Evolutionary conservation across 2,329 filamentous ascomycete genomes (phyloP), one percentile per base, ranked within the genome.

Genomic region (Monilinia vaccinii-corymbosi): DNA sequence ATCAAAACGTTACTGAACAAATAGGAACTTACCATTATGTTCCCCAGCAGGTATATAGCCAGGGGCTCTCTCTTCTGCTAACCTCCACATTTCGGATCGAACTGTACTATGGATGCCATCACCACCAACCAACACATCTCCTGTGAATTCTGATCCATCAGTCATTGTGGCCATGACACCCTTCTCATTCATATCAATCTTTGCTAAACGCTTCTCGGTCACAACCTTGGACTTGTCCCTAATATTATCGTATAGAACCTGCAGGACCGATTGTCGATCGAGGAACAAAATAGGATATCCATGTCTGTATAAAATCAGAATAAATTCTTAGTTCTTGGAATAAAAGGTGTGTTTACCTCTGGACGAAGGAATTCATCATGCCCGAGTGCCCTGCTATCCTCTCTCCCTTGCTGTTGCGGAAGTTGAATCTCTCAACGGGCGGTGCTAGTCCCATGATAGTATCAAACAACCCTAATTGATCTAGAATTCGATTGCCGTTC

Each of bases 391-490:
- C 56, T 14, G 47, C 47, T 13, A 52, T 52, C 16, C 28, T 36
- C 31, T 42, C 28, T 11, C 56, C 47, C 23, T 52, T 53, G 2
- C n/a, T 45, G 34, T 45, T 52, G 21, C 56, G 25, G 21, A 52
- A 58, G 21, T 58, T 52, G 14, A 58, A 58, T 3, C 0, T 9
- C 13, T 58, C 56, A 31, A 58, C 56, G 23, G 47, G 56, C 11
- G 56, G 47, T 34, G 46, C 56, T n/a, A 61, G 18, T 14, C 40
- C 38, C 7, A 53, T 6, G n/a, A 52, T 57, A 16, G 49, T 45
- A 18, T 62, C 50, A 34, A 64, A 75, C 31, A 70, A 64, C 1
- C 77, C 79, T 0, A 82, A 66, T 66, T 83, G 81, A 55, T 81
- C 79, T 0, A 81, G 66, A 8, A 82, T 76, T 0, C 75, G 71